These are phyloP conservation scores for Phytophthora pistaciae DNA, from an alignment of 352 stramenopile genomes.

Conservation along the genomic window DNA sequence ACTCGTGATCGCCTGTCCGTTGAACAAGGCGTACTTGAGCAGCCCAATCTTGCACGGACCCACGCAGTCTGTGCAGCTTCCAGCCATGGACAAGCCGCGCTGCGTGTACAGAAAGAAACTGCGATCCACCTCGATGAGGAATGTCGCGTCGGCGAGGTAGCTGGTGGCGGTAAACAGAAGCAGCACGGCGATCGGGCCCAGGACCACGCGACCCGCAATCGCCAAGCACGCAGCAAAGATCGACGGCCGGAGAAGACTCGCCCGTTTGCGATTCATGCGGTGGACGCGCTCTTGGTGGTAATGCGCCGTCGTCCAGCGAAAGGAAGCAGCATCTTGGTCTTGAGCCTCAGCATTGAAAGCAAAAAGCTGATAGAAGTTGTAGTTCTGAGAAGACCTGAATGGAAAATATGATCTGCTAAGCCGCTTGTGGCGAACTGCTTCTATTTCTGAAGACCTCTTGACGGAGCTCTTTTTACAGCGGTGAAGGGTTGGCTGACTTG, in stretches of 20 bases:
- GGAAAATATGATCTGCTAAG: no score
- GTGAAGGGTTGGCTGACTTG: no score
- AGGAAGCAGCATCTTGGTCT: background rate
- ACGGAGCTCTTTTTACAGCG: no score
- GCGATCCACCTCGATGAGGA: slow-evolving; percentile 18
- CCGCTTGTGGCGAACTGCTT: no score
- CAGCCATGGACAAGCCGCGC: slow-evolving; percentile 19
- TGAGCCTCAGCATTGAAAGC: background rate
- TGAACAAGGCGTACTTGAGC: slow-evolving; percentile 18
- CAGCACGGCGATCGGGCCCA: slow-evolving; percentile 14
- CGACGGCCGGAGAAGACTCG: slow-evolving; percentile 4
- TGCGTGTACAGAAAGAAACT: slow-evolving; percentile 30
- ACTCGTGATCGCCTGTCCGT: background rate
- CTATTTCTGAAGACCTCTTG: no score
- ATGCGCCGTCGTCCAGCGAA: background rate
- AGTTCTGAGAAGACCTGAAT: no score
- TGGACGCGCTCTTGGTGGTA: background rate
- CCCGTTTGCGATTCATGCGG: background rate
- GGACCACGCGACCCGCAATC: slow-evolving; percentile 17
- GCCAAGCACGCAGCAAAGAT: slow-evolving; percentile 13
- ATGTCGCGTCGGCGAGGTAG: slow-evolving; percentile 13
- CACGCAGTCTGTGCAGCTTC: slow-evolving; percentile 16
- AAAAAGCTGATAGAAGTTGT: no score
- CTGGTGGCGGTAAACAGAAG: slow-evolving; percentile 2
- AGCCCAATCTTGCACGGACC: slow-evolving; percentile 20